Evolutionary conservation across 331 rosid species (phyloP).

Genomic region (Quercus tomentella): DNA sequence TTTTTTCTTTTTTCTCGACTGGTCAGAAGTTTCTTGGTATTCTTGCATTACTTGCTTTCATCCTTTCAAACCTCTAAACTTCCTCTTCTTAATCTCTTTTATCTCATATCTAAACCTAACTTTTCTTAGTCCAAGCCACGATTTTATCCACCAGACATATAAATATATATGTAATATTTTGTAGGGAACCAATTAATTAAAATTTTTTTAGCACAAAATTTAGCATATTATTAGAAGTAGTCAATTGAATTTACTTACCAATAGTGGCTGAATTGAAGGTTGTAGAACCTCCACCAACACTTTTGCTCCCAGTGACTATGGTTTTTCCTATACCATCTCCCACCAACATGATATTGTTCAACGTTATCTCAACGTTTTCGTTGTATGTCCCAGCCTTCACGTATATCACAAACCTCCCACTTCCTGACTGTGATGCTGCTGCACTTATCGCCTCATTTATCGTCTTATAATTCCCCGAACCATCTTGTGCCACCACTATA

Average conservation of each 20-base stretch:
- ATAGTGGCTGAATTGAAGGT: constrained; percentile 82
- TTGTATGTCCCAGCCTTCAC: constrained; percentile 66
- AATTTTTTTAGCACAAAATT: neutral
- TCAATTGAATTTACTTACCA: constrained; percentile 38
- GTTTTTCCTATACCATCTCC: constrained; percentile 84
- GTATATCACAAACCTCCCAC: constrained; percentile 65
- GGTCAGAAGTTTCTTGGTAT: neutral
- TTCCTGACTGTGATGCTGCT: constrained; percentile 36
- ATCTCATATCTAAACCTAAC: neutral
- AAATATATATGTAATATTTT: neutral
- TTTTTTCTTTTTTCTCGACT: too few relatives aligned
- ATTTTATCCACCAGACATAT: neutral
- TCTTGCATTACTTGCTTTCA: neutral
- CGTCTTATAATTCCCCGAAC: constrained; percentile 59
- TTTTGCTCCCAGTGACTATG: constrained; percentile 45
- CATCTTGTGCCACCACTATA: constrained; percentile 68
- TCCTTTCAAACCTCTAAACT: neutral
- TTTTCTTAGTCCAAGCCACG: neutral
- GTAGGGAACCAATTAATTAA: neutral
- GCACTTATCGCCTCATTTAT: constrained; percentile 47
- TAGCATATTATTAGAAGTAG: neutral
- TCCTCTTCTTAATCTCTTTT: neutral
- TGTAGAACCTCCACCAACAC: constrained; percentile 67
- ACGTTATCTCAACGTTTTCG: constrained; percentile 58
- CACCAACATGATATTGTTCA: constrained; percentile 54